phyloP scores from a whole-genome alignment of 768 basidiomycete genomes.

The Leccinellum rugosiceps region DNA sequence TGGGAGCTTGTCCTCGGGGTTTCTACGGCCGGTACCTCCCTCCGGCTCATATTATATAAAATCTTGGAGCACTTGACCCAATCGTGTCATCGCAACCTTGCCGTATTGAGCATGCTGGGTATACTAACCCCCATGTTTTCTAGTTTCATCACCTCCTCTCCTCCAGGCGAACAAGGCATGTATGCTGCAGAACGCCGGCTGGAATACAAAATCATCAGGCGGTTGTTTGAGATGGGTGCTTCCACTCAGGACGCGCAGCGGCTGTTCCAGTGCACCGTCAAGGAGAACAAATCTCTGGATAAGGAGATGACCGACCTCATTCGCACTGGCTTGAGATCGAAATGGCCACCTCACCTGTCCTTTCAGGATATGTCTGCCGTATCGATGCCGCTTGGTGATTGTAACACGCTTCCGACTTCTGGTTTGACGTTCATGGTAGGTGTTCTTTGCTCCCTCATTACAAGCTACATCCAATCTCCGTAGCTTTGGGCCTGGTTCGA shows the following conservation, averaged over 20 bases:
- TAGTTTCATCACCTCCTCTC: conserved; percentile 21
- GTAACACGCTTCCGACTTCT: conserved; percentile 50
- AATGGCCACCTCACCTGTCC: conserved; percentile 79
- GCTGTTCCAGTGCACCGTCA: conserved; percentile 59
- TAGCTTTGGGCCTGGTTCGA: conserved; percentile 53
- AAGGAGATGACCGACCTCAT: conserved; percentile 67
- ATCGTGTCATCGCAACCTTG: conserved; percentile 67
- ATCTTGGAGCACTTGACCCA: conserved; percentile 60
- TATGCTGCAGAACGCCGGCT: conserved; percentile 45
- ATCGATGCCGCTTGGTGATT: conserved; percentile 44
- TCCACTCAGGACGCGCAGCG: conserved; percentile 59
- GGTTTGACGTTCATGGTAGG: conserved; percentile 75
- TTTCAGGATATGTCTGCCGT: conserved; percentile 56
- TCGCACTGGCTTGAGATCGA: conserved; percentile 65
- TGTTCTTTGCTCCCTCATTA: not conserved
- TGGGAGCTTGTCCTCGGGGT: conserved; percentile 46
- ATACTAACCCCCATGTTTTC: conserved; percentile 50
- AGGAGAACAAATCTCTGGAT: conserved; percentile 50
- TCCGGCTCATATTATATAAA: conserved; percentile 56
- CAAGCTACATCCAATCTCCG: not conserved
- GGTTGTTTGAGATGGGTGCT: conserved; percentile 74
- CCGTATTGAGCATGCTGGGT: conserved; percentile 57
- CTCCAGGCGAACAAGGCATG: conserved; percentile 11
- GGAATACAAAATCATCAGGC: conserved; percentile 58
- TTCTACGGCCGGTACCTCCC: conserved; percentile 32